These are phyloP conservation scores for Lupinus albus DNA, from an alignment of 306 rosid genomes.

Conservation along the genomic window DNA sequence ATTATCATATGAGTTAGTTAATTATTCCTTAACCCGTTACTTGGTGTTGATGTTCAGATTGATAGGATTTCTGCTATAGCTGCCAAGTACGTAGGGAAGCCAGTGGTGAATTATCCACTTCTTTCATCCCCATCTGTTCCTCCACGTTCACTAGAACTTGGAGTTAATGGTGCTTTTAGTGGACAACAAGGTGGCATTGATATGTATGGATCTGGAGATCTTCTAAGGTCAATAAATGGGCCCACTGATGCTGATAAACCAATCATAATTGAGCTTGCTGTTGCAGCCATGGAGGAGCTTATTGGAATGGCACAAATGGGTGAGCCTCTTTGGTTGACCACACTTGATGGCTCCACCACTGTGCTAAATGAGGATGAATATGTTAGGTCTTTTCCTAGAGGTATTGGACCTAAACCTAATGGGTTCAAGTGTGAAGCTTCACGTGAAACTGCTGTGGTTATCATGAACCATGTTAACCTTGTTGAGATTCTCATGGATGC, in stretches of 20 bases:
- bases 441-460: constrained; percentile 77
- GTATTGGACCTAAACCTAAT: constrained; percentile 73
- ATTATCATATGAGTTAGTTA: neutral
- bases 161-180: constrained; percentile 62
- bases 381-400: constrained; percentile 74
- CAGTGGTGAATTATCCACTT: constrained; percentile 76
- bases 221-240: constrained; percentile 66
- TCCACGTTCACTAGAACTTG: constrained; percentile 75
- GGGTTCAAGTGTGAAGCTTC: constrained; percentile 90
- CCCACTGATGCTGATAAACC: constrained; percentile 87
- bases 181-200: constrained; percentile 71
- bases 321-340: constrained; percentile 87
- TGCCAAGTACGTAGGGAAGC: constrained; percentile 94
- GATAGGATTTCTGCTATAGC: constrained; percentile 90
- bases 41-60: constrained; percentile 51
- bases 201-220: constrained; percentile 75
- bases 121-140: constrained; percentile 65
- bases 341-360: constrained; percentile 60
- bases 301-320: constrained; percentile 88
- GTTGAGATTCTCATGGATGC: constrained; percentile 95
- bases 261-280: constrained; percentile 86
- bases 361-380: constrained; percentile 85
- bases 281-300: constrained; percentile 94
- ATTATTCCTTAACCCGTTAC: neutral
- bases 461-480: constrained; percentile 89